phyloP scores from a whole-genome alignment of 192 early-diverging fungal genomes.

The Gonapodya sp. region DNA sequence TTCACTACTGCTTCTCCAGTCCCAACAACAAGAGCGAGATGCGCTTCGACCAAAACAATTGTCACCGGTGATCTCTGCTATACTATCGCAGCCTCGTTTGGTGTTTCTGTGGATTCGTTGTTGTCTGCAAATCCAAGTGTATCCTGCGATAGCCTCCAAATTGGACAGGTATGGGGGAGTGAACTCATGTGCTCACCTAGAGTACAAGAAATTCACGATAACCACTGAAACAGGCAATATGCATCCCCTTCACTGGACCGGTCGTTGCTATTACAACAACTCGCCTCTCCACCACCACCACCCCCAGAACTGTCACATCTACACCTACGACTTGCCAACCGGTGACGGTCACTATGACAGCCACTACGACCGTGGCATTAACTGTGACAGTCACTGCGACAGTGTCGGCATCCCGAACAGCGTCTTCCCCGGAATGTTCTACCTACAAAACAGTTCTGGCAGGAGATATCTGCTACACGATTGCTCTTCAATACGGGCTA shows the following conservation, averaged over 20 bases:
- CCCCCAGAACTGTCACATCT: not conserved
- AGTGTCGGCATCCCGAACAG: not conserved
- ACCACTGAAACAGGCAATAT: no score
- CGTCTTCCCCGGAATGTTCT: not conserved
- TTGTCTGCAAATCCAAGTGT: not conserved
- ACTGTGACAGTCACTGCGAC: not conserved
- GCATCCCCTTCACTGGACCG: no score
- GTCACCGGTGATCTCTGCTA: not conserved
- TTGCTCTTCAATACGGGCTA: not conserved
- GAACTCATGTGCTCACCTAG: no score
- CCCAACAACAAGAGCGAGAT: not conserved
- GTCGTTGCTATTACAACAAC: no score
- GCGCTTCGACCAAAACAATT: not conserved
- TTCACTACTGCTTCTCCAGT: not conserved
- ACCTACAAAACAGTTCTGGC: not conserved
- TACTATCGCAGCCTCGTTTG: not conserved
- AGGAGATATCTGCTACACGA: not conserved
- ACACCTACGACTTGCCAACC: not conserved
- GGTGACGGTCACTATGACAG: not conserved
- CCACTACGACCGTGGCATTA: not conserved
- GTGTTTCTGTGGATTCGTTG: not conserved
- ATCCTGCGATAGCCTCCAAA: not conserved
- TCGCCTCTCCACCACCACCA: no score
- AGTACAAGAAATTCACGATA: no score
- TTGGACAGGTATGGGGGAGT: not conserved